Base-by-base conservation (phyloP, 192 early-diverging fungal genomes). In the Chytriomyces confervae region DNA sequence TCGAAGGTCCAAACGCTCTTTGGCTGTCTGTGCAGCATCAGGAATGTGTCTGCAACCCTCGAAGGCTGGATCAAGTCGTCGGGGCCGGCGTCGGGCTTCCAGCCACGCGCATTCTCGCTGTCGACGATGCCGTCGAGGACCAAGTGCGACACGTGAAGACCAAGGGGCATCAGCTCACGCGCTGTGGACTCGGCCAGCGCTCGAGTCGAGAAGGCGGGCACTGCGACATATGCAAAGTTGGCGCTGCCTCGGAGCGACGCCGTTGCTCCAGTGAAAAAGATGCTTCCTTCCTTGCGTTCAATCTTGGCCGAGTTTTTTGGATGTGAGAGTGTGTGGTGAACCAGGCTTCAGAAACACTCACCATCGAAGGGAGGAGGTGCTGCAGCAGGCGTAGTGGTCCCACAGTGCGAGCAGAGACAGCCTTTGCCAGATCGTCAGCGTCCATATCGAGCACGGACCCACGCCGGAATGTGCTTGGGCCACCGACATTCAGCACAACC, bases 201-300 rank as follows among this genome's bases (percentile, higher is more conserved):
- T 43, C 68, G 80, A 2, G 70, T 57, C 0, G 67, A 53, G 48
- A 81, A 83, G 20, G 82, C 77, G 18, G 74, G 79, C 5, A 79
- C 50, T n/a, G 82, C 82, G 43, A 82, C 50, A 29, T 68, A 73
- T 4, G 68, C 69, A 47, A 82, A 82, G 43, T 78, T 83, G 5
- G 65, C 69, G n/a, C 29, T 18, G n/a, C 71, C 78, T 6, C 78
- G 70, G 7, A 75, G 11, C 8, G 64, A n/a, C 0, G 82, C 82
- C 8, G 82, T 81, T 5, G 82, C 82, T n/a, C 82, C 82, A 13
- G 79, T 83, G 68, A 83, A 81, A 3, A 83, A 49, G 29, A 83
- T 49, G 18, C 67, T 81, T 24, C 82, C 82, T 13, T 60, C 62
- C 63, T 75, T 66, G n/a, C 77, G 7, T 29, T 77, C 79, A 43